These are phyloP conservation scores for Globomyces pollinis-pini DNA, from an alignment of 192 early-diverging fungal genomes.

Conservation along the genomic window DNA sequence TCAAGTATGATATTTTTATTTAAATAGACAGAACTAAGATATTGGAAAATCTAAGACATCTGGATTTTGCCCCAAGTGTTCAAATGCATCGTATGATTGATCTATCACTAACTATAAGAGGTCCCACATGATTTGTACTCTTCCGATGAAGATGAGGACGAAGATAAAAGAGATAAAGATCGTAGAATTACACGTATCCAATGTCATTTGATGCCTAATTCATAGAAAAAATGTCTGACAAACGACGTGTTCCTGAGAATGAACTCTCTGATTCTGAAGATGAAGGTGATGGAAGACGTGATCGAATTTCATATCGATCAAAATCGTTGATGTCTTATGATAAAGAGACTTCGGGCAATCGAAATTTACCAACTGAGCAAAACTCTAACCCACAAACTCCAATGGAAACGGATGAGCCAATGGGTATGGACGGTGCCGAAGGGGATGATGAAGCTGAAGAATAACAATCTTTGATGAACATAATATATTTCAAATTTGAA, in stretches of 20 bases:
- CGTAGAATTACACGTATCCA: conserved; percentile 49
- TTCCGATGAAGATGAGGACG: conserved; percentile 63
- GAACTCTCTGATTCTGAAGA: conserved; percentile 76
- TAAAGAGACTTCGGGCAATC: background rate
- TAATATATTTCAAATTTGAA: background rate
- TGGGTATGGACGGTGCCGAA: background rate
- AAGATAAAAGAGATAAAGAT: conserved; percentile 40
- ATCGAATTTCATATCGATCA: conserved; percentile 19
- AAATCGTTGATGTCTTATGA: conserved; percentile 1
- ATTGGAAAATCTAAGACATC: conserved; percentile 78
- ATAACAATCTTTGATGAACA: no score
- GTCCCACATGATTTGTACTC: conserved; percentile 65
- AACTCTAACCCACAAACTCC: background rate
- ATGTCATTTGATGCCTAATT: no score
- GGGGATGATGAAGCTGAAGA: conserved; percentile 5
- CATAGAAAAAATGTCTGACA: conserved; percentile 53
- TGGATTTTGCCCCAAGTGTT: conserved; percentile 86
- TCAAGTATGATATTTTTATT: conserved; percentile 41
- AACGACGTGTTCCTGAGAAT: conserved; percentile 57
- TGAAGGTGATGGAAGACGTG: conserved; percentile 36
- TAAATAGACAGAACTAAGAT: conserved; percentile 37
- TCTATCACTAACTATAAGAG: conserved; percentile 31
- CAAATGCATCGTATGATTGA: conserved; percentile 93
- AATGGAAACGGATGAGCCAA: background rate
- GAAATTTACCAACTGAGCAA: background rate